These are phyloP conservation scores for Pseudogymnoascus sp. DNA, from an alignment of 2,329 filamentous ascomycete species.

Conservation along the genomic window DNA sequence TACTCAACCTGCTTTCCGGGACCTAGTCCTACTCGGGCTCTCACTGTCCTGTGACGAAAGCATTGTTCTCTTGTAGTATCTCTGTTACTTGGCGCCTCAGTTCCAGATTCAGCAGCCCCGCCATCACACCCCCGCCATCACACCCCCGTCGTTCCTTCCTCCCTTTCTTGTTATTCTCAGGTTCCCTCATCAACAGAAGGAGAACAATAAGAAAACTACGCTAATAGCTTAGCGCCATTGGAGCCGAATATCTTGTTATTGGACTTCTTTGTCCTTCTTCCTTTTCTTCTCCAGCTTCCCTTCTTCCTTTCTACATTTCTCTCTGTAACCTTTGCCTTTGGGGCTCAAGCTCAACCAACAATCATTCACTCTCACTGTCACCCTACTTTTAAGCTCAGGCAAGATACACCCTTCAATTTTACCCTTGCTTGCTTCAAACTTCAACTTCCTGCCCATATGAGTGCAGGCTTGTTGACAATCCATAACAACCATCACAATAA, in stretches of 20 bases:
- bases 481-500: background rate
- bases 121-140: background rate
- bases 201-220: background rate
- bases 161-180: background rate
- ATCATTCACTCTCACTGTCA: background rate
- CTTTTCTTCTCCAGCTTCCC: background rate
- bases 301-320: background rate
- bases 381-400: background rate
- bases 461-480: background rate
- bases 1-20: background rate
- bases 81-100: background rate
- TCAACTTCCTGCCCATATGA: background rate
- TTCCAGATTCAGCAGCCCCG: background rate
- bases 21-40: background rate
- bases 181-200: background rate
- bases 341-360: background rate
- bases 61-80: background rate
- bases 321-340: background rate
- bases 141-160: background rate
- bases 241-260: background rate
- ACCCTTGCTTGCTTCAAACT: background rate
- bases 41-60: background rate
- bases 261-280: background rate
- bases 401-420: background rate
- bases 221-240: background rate